These are phyloP conservation scores for Leccinum olivaceopallidum DNA, from an alignment of 768 basidiomycete species.

Conservation along the genomic window DNA sequence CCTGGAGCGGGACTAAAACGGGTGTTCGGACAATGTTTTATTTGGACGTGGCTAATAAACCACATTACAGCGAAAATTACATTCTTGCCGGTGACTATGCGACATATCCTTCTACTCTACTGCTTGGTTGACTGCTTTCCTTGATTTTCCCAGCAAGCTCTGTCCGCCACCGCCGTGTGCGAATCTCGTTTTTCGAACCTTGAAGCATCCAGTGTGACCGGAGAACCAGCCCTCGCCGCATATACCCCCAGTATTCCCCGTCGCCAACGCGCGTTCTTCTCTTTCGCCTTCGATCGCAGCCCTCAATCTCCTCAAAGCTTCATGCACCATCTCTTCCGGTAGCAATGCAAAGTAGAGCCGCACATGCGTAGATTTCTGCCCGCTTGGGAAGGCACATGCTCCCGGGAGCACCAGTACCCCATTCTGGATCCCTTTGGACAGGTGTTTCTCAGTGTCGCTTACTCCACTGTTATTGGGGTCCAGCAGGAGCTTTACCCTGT, in stretches of 20 bases:
- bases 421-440: constrained; percentile 64
- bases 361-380: constrained; percentile 63
- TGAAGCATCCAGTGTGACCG: no score
- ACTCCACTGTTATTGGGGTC: constrained; percentile 31
- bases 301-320: constrained; percentile 60
- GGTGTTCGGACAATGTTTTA: no score
- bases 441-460: constrained; percentile 63
- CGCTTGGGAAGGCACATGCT: constrained; percentile 69
- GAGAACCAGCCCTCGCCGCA: no score
- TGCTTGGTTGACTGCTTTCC: no score
- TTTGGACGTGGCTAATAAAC: no score
- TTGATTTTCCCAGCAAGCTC: no score
- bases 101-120: no score
- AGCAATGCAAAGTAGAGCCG: constrained; percentile 69
- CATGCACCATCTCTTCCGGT: constrained; percentile 60
- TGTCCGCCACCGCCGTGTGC: no score
- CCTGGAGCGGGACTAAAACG: no score
- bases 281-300: constrained; percentile 30
- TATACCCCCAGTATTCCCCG: not conserved
- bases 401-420: constrained; percentile 88
- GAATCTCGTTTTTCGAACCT: no score
- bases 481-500: constrained; percentile 58
- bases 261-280: not conserved
- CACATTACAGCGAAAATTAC: no score
- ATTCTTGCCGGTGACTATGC: no score